Percentiles rank a stretch among this genome's conserved stretches.
Conservation (phyloP, 2,329 filamentous ascomycete genomes). For the Fusarium sp. region DNA sequence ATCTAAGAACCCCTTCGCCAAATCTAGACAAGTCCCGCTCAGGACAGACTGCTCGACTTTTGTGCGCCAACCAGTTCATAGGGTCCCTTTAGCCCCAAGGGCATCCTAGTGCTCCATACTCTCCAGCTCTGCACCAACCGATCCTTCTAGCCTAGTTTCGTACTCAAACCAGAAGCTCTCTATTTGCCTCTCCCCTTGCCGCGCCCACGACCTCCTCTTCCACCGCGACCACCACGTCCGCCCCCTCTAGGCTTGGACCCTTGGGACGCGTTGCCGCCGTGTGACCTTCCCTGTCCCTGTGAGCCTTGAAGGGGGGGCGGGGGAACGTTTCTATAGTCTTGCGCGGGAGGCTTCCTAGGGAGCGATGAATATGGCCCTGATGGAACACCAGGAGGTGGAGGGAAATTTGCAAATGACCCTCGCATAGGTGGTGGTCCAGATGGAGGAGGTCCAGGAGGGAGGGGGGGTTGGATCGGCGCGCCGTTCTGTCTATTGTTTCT, state of each 20-base stretch:
- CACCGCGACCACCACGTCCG: constrained; percentile 41
- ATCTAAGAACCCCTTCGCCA: constrained; percentile 27
- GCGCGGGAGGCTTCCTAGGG: constrained; percentile 47
- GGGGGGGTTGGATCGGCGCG: constrained; percentile 48
- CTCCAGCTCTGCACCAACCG: constrained; percentile 16
- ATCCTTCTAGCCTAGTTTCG: neutral
- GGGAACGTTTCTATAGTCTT: constrained; percentile 46
- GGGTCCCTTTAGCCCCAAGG: constrained; percentile 17
- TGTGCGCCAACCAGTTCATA: constrained; percentile 36
- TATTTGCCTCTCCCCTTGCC: constrained; percentile 46
- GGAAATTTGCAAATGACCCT: constrained; percentile 37
- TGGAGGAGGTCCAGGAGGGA: constrained; percentile 54
- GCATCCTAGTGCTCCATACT: constrained; percentile 22
- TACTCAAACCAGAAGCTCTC: constrained; percentile 5
- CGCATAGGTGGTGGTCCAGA: constrained; percentile 40
- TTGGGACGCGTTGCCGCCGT: constrained; percentile 32
- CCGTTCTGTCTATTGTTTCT: constrained; percentile 34
- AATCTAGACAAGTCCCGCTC: constrained; percentile 29
- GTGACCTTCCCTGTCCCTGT: constrained; percentile 19
- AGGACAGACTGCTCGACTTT: constrained; percentile 17
- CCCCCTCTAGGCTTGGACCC: constrained; percentile 34
- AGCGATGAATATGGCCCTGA: constrained; percentile 42
- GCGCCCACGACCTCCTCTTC: constrained; percentile 45
- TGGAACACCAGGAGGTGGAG: constrained; percentile 40
- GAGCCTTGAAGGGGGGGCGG: constrained; percentile 40